These are phyloP conservation scores for Zymoseptoria tritici DNA, from an alignment of 2,329 filamentous ascomycete species.

Conservation along the genomic window DNA sequence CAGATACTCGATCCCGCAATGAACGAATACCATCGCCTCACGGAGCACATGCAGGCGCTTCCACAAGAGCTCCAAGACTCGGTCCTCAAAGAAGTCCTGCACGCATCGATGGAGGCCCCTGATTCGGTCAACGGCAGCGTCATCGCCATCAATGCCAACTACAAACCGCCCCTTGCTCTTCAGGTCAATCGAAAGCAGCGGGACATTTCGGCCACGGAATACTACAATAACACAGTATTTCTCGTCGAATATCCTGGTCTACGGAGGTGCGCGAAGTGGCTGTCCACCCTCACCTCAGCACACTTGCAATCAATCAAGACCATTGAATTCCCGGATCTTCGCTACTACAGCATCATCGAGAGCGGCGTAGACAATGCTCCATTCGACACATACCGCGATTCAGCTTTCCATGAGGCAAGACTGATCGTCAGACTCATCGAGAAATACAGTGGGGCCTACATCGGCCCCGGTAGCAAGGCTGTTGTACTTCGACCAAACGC, in stretches of 20 bases:
- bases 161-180: background rate
- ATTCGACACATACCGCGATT: no score
- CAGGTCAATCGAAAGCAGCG: background rate
- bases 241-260: background rate
- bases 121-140: background rate
- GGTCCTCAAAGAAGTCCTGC: background rate
- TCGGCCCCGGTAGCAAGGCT: no score
- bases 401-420: no score
- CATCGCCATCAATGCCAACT: background rate
- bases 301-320: background rate
- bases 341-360: no score
- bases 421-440: no score
- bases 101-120: background rate
- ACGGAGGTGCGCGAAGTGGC: background rate
- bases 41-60: background rate
- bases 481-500: no score
- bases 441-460: no score
- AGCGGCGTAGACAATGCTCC: no score
- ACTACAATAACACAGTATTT: background rate
- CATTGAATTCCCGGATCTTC: no score
- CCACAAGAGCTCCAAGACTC: background rate
- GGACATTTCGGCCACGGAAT: background rate
- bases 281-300: background rate
- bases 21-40: no score
- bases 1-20: no score